Evolutionary conservation across 2,329 filamentous ascomycete species (phyloP).

Genomic region (Stagonosporopsis tanaceti): DNA sequence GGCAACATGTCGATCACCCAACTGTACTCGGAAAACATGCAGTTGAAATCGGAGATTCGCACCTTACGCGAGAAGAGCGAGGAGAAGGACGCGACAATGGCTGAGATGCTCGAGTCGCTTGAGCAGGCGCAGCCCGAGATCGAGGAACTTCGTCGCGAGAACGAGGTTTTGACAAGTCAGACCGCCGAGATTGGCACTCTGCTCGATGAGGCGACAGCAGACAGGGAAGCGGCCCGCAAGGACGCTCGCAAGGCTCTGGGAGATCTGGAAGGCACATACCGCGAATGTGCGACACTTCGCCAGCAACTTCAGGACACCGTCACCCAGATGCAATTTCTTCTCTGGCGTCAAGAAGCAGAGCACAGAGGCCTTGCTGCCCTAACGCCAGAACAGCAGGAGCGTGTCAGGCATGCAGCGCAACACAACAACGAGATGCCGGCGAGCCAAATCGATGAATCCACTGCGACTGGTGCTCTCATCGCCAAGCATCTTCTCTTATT

Average conservation of each 20-base stretch:
- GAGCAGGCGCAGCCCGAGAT: slow-evolving; percentile 89
- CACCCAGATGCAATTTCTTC: slow-evolving; percentile 86
- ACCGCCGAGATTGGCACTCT: slow-evolving; percentile 80
- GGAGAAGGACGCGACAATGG: slow-evolving; percentile 77
- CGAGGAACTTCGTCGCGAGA: slow-evolving; percentile 82
- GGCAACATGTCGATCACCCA: slow-evolving; percentile 67
- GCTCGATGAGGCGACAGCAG: slow-evolving; percentile 80
- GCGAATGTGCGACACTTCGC: slow-evolving; percentile 79
- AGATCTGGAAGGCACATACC: slow-evolving; percentile 67
- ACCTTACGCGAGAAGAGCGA: slow-evolving; percentile 77
- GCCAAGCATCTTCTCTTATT: slow-evolving; percentile 89
- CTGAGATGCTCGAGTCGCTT: slow-evolving; percentile 84
- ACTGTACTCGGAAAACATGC: slow-evolving; percentile 68
- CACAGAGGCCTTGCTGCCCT: slow-evolving; percentile 80
- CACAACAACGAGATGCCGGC: slow-evolving; percentile 76
- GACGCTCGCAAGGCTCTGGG: slow-evolving; percentile 79
- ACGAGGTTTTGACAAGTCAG: slow-evolving; percentile 80
- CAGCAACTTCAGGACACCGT: slow-evolving; percentile 90
- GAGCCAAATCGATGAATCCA: slow-evolving; percentile 70
- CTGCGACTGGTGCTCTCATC: slow-evolving; percentile 87
- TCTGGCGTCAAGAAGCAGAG: slow-evolving; percentile 83
- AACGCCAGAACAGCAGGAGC: slow-evolving; percentile 73
- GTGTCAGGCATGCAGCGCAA: slow-evolving; percentile 73
- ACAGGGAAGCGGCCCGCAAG: slow-evolving; percentile 80
- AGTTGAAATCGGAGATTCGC: slow-evolving; percentile 74